Evolutionary conservation across 176 grass and related monocot genomes (phyloP), one percentile per base, ranked within the genome.

Genomic region (Ananas comosus): DNA sequence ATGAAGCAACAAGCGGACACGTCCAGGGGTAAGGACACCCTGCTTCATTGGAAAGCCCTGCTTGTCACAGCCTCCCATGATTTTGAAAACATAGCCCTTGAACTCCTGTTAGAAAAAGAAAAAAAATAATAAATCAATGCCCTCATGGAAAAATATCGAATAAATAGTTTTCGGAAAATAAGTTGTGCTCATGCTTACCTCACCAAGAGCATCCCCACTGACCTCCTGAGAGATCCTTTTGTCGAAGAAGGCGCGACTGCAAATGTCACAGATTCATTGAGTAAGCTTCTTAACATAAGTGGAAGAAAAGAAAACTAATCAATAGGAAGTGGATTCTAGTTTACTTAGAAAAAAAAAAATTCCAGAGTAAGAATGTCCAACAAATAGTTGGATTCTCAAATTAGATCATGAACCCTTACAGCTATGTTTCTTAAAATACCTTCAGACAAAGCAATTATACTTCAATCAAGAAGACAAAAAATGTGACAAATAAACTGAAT

Each of bases 41-140:
- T 96, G 91, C 69, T 96, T 96, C 91, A 96, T 96, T 12, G 91
- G 91, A 51, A 96, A 96, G 1, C 91, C 91, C 65, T 96, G 91
- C 65, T 96, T 96, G 51, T 96, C 91, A 17, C 91, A 96, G 0
- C 91, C 91, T 1, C 91, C 88, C 91, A 96, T 96, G 66, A 96
- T 96, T 65, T 88, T 96, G 78, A 96, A 96, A 12, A 96, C 75
- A 17, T 96, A 96, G 2, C 88, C 91, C 69, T 82, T 88, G 66
- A 96, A 96, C 58, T 96, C 91, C 91, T 96, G 68, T 21, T 53
- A 51, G 71, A 79, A 5, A 63, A 78, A 74, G 56, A 16, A 21
- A 61, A 10, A 61, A 10, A 21, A 9, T 19, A 2, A 17, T 59
- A 9, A 42, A 42, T 42, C 33, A 42, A 42, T 42, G 33, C 33